Conservation (phyloP, 306 rosid genomes). For the Castanospermum australe region DNA sequence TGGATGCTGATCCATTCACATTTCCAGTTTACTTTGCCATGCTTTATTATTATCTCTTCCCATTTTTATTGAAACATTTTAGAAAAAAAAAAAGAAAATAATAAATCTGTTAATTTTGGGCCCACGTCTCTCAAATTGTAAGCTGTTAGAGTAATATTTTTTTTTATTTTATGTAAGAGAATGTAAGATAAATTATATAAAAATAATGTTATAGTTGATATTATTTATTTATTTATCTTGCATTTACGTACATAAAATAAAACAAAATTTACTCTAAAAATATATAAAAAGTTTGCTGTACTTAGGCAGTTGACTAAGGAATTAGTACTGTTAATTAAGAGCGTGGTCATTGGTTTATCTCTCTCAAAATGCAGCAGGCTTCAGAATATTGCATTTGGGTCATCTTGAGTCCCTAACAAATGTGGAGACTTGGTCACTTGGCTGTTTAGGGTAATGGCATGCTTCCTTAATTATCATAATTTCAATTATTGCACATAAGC, state of each 20-base stretch:
- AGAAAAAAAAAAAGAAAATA: background rate
- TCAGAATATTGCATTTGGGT: background rate
- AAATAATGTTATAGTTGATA: no score
- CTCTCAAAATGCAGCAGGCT: background rate
- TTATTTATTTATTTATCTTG: no score
- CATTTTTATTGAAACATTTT: background rate
- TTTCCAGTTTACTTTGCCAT: background rate
- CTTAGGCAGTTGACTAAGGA: background rate
- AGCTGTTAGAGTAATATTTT: no score
- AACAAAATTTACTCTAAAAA: no score
- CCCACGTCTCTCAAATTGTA: slow-evolving; percentile 12
- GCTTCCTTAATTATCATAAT: background rate
- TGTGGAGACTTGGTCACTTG: background rate
- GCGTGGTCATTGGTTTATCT: background rate
- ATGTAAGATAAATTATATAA: no score
- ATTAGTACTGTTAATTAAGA: background rate
- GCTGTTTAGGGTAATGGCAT: background rate
- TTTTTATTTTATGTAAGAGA: no score
- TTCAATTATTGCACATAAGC: background rate
- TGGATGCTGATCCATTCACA: slow-evolving; percentile 33
- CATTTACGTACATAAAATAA: no score
- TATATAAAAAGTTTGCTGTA: no score
- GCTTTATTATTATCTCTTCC: background rate
- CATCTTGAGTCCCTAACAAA: background rate
- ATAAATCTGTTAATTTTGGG: background rate